Evolutionary conservation across 805 yeast species (phyloP).

Genomic region (Saccharomycopsis sp.): DNA sequence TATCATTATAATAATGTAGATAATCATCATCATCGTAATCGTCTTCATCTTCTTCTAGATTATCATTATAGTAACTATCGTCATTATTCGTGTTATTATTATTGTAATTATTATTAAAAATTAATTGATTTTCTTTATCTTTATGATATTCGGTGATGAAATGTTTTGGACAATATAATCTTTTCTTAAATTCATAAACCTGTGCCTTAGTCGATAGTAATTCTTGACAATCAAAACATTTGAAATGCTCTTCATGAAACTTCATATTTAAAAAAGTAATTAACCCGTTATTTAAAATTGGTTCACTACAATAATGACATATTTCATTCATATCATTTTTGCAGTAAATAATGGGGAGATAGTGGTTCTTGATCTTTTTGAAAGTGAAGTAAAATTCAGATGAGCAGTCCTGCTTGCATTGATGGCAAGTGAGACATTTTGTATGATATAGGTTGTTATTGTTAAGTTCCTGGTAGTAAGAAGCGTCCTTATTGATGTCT

Average conservation of each 20-base stretch:
- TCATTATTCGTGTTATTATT: background rate
- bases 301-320: constrained; percentile 6
- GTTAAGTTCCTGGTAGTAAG: constrained; percentile 10
- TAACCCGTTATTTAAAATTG: constrained; percentile 13
- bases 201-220: background rate
- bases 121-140: constrained; percentile 4
- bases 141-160: constrained; percentile 9
- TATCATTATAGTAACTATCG: constrained; percentile 4
- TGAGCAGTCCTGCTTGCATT: constrained; percentile 14
- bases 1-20: background rate
- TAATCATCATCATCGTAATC: constrained; percentile 2
- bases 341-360: constrained; percentile 16
- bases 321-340: constrained; percentile 16
- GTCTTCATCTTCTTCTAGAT: constrained; percentile 3
- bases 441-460: constrained; percentile 7
- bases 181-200: constrained; percentile 11
- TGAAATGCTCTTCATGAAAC: constrained; percentile 15
- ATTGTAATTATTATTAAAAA: background rate
- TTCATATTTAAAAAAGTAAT: constrained; percentile 14
- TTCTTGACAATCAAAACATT: constrained; percentile 7
- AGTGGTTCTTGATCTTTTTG: constrained; percentile 14
- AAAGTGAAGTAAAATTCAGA: constrained; percentile 15
- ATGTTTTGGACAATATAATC: constrained; percentile 10
- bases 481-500: constrained; percentile 7
- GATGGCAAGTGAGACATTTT: constrained; percentile 14